Evolutionary conservation across 2,329 filamentous ascomycete genomes (phyloP), one percentile per base, ranked within the genome.

Genomic region (Claviceps sp.): DNA sequence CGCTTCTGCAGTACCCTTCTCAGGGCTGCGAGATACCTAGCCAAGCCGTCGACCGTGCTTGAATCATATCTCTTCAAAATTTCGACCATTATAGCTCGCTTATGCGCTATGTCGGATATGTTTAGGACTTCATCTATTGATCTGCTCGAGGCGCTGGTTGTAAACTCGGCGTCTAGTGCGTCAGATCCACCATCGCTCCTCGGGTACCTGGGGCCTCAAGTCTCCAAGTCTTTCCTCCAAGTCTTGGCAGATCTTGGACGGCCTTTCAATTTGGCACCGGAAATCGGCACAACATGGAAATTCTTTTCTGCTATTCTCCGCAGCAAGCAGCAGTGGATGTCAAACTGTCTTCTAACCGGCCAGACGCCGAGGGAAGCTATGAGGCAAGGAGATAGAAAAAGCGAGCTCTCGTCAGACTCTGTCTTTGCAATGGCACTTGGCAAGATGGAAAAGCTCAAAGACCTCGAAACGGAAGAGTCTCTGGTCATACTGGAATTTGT

Each of bases 251-350:
- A 81, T 54, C 74, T 96, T 26, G 88, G 91, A 58, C 82, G 81
- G 58, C 89, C 90, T 3, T 78, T 93, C 53, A 74, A 78, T 50
- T 75, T 89, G 58, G 69, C 77, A 2, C 66, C 73, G 5, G 79
- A 89, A 51, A 80, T 85, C 42, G 77, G 80, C 43, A 74, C 76
- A 7, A 84, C 89, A 20, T 98, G 91, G 93, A 81, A 79, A 52
- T 83, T 98, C 61, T 81, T 97, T 50, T 87, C 90, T 2, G 83
- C 85, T 3, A 84, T 97, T 47, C 79, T 98, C 54, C 85, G 86
- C 58, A 90, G 89, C 63, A 84, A 89, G 56, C 93, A 98, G 64
- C 90, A 95, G 63, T 97, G 91, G 87, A 87, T 98, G 72, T 88
- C 91, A 0, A 88, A 95, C 55, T 95, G 90, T 62, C 75, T 98